phyloP scores from a whole-genome alignment of 2,329 filamentous ascomycete species.

The Zymoseptoria tritici region DNA sequence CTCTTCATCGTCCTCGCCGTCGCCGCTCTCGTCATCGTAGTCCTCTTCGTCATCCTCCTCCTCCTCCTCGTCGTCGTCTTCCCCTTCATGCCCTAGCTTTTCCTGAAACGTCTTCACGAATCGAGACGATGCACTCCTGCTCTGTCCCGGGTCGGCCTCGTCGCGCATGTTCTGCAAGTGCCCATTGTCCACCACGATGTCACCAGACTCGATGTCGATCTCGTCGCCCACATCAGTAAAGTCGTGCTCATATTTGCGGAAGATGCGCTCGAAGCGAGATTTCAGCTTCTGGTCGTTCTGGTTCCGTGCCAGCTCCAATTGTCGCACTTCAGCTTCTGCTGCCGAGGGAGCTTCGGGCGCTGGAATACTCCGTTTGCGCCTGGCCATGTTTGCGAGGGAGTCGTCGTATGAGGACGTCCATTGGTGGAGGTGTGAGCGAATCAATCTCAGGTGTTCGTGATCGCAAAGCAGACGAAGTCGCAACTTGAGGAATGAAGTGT shows the following conservation, averaged over 20 bases:
- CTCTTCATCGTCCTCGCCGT: slow-evolving; percentile 11
- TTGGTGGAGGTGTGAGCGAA: background rate
- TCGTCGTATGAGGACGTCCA: background rate
- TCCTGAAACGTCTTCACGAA: slow-evolving; percentile 27
- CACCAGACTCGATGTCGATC: slow-evolving; percentile 73
- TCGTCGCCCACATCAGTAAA: slow-evolving; percentile 81
- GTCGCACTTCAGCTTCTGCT: slow-evolving; percentile 3
- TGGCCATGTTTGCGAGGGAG: background rate
- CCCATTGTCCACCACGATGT: slow-evolving; percentile 84
- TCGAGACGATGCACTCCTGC: slow-evolving; percentile 21
- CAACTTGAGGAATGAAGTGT: background rate
- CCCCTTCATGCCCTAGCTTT: slow-evolving; percentile 28
- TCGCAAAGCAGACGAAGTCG: background rate
- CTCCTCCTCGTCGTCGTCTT: slow-evolving; percentile 12
- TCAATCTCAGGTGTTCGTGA: background rate
- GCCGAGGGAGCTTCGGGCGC: background rate
- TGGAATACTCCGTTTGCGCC: background rate
- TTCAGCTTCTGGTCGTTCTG: slow-evolving; percentile 66
- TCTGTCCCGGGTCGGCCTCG: slow-evolving; percentile 44
- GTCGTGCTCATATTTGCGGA: slow-evolving; percentile 64
- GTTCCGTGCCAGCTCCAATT: slow-evolving; percentile 12
- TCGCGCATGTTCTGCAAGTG: slow-evolving; percentile 61
- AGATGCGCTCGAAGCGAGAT: slow-evolving; percentile 79
- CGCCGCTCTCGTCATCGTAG: slow-evolving; percentile 27
- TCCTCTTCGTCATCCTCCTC: slow-evolving; percentile 30